Conservation (phyloP, 208 protist genomes). For the Spongospora subterranea region DNA sequence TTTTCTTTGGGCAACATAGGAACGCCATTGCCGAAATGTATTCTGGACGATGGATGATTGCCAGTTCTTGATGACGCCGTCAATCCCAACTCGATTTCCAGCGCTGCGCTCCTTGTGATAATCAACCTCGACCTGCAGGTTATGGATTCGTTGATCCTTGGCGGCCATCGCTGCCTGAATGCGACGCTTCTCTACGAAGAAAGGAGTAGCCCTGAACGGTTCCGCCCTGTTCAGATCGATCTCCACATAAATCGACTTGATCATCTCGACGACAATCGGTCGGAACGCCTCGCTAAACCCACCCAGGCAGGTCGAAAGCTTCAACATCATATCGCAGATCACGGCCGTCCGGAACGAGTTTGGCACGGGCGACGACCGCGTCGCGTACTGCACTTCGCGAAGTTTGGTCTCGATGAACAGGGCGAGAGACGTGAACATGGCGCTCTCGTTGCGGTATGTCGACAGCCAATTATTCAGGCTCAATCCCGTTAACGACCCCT, state of each 20-base stretch:
- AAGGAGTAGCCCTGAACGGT: background rate
- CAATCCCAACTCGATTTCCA: background rate
- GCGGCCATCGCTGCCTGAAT: background rate
- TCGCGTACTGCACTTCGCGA: constrained; percentile 8
- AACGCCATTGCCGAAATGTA: constrained; percentile 36
- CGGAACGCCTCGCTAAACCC: constrained; percentile 4
- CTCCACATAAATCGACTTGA: background rate
- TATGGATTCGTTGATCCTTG: background rate
- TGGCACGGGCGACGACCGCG: background rate
- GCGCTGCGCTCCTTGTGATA: background rate
- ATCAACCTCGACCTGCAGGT: constrained; percentile 24
- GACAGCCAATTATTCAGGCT: background rate
- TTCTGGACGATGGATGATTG: background rate
- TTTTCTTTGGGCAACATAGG: background rate
- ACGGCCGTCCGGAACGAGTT: constrained; percentile 48
- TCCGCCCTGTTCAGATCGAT: background rate
- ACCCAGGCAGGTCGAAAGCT: background rate
- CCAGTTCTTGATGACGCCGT: background rate
- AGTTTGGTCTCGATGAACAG: constrained; percentile 37
- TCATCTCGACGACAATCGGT: background rate
- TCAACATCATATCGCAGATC: constrained; percentile 40
- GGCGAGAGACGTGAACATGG: constrained; percentile 51
- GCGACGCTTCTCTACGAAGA: constrained; percentile 26
- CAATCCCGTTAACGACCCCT: background rate
- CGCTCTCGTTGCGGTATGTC: constrained; percentile 36